A percentile compares a stretch with the other conserved stretches of the same genome.
Evolutionary conservation across 1,284 basidiomycete species (phyloP).

Genomic region (Cutaneotrichosporon cyanovorans): DNA sequence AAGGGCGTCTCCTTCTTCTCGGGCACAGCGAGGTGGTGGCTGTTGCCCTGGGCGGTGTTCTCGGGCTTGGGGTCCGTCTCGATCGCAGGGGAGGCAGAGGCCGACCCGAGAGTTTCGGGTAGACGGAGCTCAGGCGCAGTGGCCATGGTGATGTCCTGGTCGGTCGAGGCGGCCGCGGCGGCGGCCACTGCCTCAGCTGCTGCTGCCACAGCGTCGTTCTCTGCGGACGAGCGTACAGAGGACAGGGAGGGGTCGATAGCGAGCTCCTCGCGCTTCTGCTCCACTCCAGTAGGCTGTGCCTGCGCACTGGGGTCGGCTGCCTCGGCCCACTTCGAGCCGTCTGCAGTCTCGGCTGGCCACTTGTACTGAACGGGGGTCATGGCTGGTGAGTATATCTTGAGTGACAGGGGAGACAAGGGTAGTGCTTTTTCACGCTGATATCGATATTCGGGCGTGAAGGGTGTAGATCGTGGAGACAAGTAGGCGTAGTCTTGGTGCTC

Average conservation of each 20-base stretch:
- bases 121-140: constrained; percentile 27
- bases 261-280: constrained; percentile 11
- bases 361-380: constrained; percentile 8
- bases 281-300: neutral
- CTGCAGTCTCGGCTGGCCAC: constrained; percentile 6
- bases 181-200: neutral
- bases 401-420: constrained; percentile 9
- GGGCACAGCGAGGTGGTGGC: neutral
- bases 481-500: constrained; percentile 6
- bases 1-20: constrained; percentile 62
- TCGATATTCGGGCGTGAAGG: neutral
- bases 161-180: neutral
- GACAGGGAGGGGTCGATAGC: constrained; percentile 30
- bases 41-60: neutral
- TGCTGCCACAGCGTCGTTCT: constrained; percentile 1
- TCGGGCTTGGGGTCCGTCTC: constrained; percentile 2
- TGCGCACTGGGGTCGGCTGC: neutral
- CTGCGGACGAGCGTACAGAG: constrained; percentile 24
- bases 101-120: constrained; percentile 31
- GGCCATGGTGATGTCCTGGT: constrained; percentile 1
- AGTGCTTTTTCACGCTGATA: constrained; percentile 5
- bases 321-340: neutral
- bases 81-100: constrained; percentile 18
- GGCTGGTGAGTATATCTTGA: constrained; percentile 7
- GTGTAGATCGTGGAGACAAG: neutral